Evolutionary conservation across 176 grass and related monocot genomes (phyloP), one percentile per base, ranked within the genome.

Genomic region (Triticum aestivum): DNA sequence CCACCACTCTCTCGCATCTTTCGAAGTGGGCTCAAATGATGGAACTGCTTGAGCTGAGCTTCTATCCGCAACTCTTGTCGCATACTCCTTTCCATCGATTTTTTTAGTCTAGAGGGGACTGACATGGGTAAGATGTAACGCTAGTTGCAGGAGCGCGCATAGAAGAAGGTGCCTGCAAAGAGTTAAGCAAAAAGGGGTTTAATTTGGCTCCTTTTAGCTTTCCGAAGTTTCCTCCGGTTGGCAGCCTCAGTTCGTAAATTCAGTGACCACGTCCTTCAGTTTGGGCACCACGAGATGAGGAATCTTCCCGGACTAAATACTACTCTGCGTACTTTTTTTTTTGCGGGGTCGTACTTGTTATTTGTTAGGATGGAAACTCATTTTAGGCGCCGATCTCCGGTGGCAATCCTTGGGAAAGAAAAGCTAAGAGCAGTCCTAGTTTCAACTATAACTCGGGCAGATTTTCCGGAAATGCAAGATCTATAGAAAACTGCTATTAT

Each of bases 201-300:
- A 5, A 15, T 17, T 44, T 30, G 62, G 39, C 20, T 30, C 37
- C 78, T 45, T 34, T 30, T 12, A 9, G 61, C 23, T 65, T 80
- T 80, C 23, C 37, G 78, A 80, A 80, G 38, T 27, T 65, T 80
- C 71, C 41, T 74, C 41, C 41, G 41, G 71, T 27, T 73, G 71
- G 39, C 59, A 27, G 7, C n/a, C n/a, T 38, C n/a, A 29, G 13
- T 64, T 42, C 21, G 12, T 63, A 37, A 78, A 33, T 59, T 23
- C 20, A 15, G 76, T 24, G 5, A 38, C 34, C 76, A 15, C 10
- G 10, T 78, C 54, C 21, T 33, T 61, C 33, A 24, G 5, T 37
- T 39, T 62, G 20, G 77, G 21, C 33, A 79, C 33, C 54, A 62
- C 33, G 76, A 79, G 11, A 10, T 12, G 8, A 59, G 30, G 51